Percentiles rank a stretch among this genome's conserved stretches.
phyloP scores from a whole-genome alignment of 202 grass and related monocot species.

The Carex arenaria region DNA sequence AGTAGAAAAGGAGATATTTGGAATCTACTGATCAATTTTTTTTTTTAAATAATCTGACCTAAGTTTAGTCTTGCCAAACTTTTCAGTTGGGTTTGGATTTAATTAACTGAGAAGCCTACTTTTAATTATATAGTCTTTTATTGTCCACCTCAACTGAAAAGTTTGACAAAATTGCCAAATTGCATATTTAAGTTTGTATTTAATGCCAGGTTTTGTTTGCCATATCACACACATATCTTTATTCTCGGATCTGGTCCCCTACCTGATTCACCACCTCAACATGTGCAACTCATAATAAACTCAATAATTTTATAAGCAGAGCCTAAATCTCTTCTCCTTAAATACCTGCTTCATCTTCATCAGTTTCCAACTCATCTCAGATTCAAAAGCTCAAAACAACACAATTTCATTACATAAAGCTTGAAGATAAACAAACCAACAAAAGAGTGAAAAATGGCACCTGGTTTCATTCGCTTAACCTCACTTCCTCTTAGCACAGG shows the following conservation, averaged over 20 bases:
- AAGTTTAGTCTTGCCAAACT: background rate
- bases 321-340: background rate
- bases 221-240: background rate
- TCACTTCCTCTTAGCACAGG: conserved; percentile 52
- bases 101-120: background rate
- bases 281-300: background rate
- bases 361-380: background rate
- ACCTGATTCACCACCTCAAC: background rate
- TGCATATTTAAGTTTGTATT: background rate
- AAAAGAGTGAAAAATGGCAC: conserved; percentile 34
- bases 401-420: background rate
- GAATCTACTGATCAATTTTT: background rate
- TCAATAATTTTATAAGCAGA: background rate
- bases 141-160: background rate
- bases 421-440: background rate
- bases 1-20: background rate
- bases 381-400: background rate
- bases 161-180: too few relatives aligned
- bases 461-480: conserved; percentile 50
- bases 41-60: background rate
- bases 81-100: background rate
- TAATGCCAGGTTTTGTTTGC: background rate
- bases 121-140: background rate
- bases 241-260: conserved; percentile 13
- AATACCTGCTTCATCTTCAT: background rate